Evolutionary conservation across 2,329 filamentous ascomycete species (phyloP).

Genomic region (Pseudogymnoascus sp.): DNA sequence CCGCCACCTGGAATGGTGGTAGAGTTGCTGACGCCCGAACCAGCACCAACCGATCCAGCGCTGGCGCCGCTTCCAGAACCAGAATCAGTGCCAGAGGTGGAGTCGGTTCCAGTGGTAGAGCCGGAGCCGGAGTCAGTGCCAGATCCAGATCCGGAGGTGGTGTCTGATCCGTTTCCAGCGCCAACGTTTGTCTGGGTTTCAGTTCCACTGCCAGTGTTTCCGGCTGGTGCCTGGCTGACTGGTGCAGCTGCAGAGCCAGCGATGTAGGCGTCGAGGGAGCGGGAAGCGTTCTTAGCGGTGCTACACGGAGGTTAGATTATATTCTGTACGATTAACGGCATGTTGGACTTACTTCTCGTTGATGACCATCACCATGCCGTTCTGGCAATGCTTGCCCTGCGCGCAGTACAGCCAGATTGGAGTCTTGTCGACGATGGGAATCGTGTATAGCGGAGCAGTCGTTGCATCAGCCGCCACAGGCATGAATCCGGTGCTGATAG

Average conservation of each 20-base stretch:
- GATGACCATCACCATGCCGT: conserved; percentile 34
- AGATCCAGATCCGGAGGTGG: conserved; percentile 12
- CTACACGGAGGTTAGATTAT: conserved; percentile 14
- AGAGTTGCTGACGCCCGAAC: background rate
- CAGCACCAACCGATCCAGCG: background rate
- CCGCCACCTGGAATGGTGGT: background rate
- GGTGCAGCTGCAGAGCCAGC: conserved; percentile 31
- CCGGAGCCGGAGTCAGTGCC: conserved; percentile 3
- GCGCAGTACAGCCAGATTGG: conserved; percentile 77
- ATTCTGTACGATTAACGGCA: conserved; percentile 29
- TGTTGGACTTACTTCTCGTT: conserved; percentile 40
- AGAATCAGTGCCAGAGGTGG: background rate
- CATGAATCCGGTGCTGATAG: conserved; percentile 62
- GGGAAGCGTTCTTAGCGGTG: conserved; percentile 39
- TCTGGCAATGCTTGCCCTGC: conserved; percentile 64
- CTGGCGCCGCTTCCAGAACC: background rate
- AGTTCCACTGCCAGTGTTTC: conserved; percentile 15
- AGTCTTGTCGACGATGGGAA: conserved; percentile 58
- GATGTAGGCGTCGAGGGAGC: conserved; percentile 38
- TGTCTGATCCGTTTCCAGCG: background rate
- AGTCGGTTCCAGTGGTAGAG: background rate
- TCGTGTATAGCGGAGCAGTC: conserved; percentile 59
- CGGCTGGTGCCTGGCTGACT: conserved; percentile 34
- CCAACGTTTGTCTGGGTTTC: conserved; percentile 9
- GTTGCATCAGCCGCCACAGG: conserved; percentile 46